phyloP scores from a whole-genome alignment of 140 eudicot species.

The Ambrosia hybrid region DNA sequence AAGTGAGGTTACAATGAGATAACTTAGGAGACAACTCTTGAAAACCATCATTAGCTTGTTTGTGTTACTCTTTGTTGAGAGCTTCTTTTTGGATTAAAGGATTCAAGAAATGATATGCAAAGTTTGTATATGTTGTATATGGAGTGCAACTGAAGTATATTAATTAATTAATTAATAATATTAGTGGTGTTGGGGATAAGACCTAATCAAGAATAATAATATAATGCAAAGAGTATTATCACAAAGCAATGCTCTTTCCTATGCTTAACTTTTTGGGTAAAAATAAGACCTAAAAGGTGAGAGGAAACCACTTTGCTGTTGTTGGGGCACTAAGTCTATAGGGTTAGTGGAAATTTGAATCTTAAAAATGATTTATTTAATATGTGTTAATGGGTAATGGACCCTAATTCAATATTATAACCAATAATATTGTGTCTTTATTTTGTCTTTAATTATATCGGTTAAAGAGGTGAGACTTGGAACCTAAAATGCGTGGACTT shows the following conservation, averaged over 20 bases:
- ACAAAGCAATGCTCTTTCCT: constrained; percentile 29
- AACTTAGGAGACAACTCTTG: constrained; percentile 47
- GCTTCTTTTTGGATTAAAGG: constrained; percentile 24
- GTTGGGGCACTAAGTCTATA: constrained; percentile 82
- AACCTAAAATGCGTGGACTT: constrained; percentile 35
- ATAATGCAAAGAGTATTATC: constrained; percentile 43
- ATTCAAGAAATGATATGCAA: constrained; percentile 40
- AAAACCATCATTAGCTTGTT: constrained; percentile 44
- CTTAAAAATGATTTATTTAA: constrained; percentile 34
- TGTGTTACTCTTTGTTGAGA: constrained; percentile 32
- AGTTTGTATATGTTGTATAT: constrained; percentile 35
- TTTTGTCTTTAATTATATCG: constrained; percentile 26
- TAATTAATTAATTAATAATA: constrained; percentile 31
- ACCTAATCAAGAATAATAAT: constrained; percentile 1
- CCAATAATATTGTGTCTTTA: constrained; percentile 29
- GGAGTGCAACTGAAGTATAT: neutral
- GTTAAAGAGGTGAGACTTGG: constrained; percentile 22
- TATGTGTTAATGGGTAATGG: constrained; percentile 36
- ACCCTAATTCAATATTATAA: constrained; percentile 28
- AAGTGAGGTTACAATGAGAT: constrained; percentile 60
- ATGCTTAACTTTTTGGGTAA: constrained; percentile 42
- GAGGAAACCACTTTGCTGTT: constrained; percentile 69
- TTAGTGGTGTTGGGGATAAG: constrained; percentile 42
- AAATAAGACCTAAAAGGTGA: constrained; percentile 63
- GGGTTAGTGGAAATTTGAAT: constrained; percentile 59